Evolutionary conservation across 495 filamentous ascomycete genomes (phyloP).

Genomic region (Penicillium antarcticum): DNA sequence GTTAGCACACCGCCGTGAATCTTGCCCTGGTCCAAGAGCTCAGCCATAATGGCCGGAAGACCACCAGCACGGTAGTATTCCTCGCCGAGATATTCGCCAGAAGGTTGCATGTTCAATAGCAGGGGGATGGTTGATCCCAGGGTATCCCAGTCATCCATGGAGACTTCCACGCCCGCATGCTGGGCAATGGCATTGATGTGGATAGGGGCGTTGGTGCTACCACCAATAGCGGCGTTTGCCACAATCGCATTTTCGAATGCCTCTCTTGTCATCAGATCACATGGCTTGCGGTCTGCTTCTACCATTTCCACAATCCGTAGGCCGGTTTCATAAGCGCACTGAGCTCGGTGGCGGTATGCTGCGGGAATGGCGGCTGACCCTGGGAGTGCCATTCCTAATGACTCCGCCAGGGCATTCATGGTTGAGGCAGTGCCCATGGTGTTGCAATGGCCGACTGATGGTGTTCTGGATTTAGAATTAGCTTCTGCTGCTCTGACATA

Average conservation of each 20-base stretch:
- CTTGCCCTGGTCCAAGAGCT: slow-evolving; percentile 46
- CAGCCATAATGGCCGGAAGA: slow-evolving; percentile 52
- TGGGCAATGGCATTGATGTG: slow-evolving; percentile 55
- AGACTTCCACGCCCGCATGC: slow-evolving; percentile 49
- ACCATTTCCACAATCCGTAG: slow-evolving; percentile 55
- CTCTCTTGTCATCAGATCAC: slow-evolving; percentile 53
- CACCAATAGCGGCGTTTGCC: slow-evolving; percentile 51
- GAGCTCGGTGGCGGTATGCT: slow-evolving; percentile 47
- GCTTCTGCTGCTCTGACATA: neutral
- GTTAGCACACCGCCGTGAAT: slow-evolving; percentile 39
- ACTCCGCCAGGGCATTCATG: slow-evolving; percentile 55
- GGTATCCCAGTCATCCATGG: slow-evolving; percentile 52
- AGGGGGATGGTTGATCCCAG: slow-evolving; percentile 48
- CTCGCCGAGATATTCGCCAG: slow-evolving; percentile 49
- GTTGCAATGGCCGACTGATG: slow-evolving; percentile 53
- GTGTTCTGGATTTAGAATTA: slow-evolving; percentile 30
- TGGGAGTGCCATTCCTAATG: slow-evolving; percentile 54
- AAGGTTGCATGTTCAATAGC: slow-evolving; percentile 53
- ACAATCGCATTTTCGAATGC: slow-evolving; percentile 56
- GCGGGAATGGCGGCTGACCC: slow-evolving; percentile 54
- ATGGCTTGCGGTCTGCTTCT: slow-evolving; percentile 49
- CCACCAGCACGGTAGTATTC: slow-evolving; percentile 54
- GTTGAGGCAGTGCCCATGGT: slow-evolving; percentile 59
- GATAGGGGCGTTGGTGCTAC: slow-evolving; percentile 56
- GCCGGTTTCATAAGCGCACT: slow-evolving; percentile 53